Conservation (phyloP, 2,329 filamentous ascomycete genomes). For the Paracoccidioides brasiliensis region DNA sequence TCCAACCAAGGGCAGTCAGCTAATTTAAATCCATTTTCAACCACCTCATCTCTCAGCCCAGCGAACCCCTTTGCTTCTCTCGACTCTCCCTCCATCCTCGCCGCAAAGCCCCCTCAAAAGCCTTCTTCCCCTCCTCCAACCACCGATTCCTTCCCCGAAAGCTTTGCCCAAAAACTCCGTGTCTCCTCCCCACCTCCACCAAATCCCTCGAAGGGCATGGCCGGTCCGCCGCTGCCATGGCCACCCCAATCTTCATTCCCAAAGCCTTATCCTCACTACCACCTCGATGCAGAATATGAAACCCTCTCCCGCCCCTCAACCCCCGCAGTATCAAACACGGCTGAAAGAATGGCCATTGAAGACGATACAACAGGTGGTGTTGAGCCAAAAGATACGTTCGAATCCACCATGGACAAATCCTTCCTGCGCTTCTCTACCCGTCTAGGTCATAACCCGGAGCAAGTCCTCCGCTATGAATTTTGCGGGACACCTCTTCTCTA, state of each 20-base stretch:
- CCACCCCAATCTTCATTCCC: slow-evolving; percentile 54
- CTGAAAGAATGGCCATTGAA: slow-evolving; percentile 31
- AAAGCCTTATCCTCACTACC: slow-evolving; percentile 58
- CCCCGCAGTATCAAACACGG: slow-evolving; percentile 36
- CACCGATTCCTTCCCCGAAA: slow-evolving; percentile 51
- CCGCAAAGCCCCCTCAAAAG: slow-evolving; percentile 33
- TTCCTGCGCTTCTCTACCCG: slow-evolving; percentile 74
- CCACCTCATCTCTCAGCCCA: slow-evolving; percentile 21
- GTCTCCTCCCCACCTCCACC: slow-evolving; percentile 30
- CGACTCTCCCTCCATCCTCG: slow-evolving; percentile 26
- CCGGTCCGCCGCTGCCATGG: slow-evolving; percentile 53
- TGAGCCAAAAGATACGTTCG: slow-evolving; percentile 57
- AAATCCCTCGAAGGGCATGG: slow-evolving; percentile 17
- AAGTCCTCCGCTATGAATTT: slow-evolving; percentile 71
- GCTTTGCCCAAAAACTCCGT: slow-evolving; percentile 59
- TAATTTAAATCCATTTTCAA: slow-evolving; percentile 44
- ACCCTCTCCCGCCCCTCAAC: slow-evolving; percentile 50
- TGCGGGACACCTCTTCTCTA: slow-evolving; percentile 64
- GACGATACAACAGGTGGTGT: slow-evolving; percentile 23
- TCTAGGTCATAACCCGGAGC: slow-evolving; percentile 66
- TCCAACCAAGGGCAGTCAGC: slow-evolving; percentile 24
- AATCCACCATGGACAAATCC: slow-evolving; percentile 58
- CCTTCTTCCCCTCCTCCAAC: slow-evolving; percentile 4
- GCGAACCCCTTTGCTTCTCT: slow-evolving; percentile 50
- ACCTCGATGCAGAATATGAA: slow-evolving; percentile 87